Evolutionary conservation across 2,329 filamentous ascomycete genomes (phyloP).

Genomic region (Trichothecium sympodiale): DNA sequence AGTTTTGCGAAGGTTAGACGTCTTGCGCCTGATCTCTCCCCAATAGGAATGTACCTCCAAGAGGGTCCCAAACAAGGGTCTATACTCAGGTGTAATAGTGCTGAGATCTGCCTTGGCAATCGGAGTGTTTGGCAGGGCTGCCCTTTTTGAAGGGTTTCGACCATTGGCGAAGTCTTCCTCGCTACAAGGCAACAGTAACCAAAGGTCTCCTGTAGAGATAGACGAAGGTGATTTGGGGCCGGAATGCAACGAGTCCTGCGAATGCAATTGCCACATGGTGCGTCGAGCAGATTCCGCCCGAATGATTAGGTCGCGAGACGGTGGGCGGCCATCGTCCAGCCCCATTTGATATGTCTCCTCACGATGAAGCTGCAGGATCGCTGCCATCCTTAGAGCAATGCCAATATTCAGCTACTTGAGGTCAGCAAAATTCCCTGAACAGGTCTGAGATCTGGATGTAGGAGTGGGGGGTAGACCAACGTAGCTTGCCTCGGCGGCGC

Average conservation of each 20-base stretch:
- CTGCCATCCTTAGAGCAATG: slow-evolving; percentile 44
- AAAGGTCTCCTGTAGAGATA: slow-evolving; percentile 41
- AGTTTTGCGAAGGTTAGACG: slow-evolving; percentile 31
- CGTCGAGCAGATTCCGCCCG: slow-evolving; percentile 44
- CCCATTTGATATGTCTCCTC: slow-evolving; percentile 43
- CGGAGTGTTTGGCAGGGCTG: slow-evolving; percentile 41
- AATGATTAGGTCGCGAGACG: slow-evolving; percentile 32
- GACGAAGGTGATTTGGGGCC: slow-evolving; percentile 39
- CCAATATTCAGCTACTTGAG: slow-evolving; percentile 40
- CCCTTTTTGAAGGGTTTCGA: slow-evolving; percentile 34
- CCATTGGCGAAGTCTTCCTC: slow-evolving; percentile 40
- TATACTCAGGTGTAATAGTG: slow-evolving; percentile 26
- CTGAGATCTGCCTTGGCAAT: slow-evolving; percentile 35
- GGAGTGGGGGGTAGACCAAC: slow-evolving; percentile 22
- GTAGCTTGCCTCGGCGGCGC: slow-evolving; percentile 40
- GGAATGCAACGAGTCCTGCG: slow-evolving; percentile 45
- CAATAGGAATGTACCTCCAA: slow-evolving; percentile 45
- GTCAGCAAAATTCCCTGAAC: slow-evolving; percentile 1
- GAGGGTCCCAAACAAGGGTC: slow-evolving; percentile 43
- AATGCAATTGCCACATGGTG: slow-evolving; percentile 49
- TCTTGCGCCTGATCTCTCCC: slow-evolving; percentile 38
- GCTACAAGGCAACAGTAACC: slow-evolving; percentile 39
- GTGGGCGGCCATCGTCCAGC: too few species aligned
- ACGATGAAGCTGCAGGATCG: slow-evolving; percentile 41
- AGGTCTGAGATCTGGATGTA: neutral